Evolutionary conservation across 208 protist species (phyloP), one percentile per base, ranked within the genome.

Genomic region (Leishmania tropica): DNA sequence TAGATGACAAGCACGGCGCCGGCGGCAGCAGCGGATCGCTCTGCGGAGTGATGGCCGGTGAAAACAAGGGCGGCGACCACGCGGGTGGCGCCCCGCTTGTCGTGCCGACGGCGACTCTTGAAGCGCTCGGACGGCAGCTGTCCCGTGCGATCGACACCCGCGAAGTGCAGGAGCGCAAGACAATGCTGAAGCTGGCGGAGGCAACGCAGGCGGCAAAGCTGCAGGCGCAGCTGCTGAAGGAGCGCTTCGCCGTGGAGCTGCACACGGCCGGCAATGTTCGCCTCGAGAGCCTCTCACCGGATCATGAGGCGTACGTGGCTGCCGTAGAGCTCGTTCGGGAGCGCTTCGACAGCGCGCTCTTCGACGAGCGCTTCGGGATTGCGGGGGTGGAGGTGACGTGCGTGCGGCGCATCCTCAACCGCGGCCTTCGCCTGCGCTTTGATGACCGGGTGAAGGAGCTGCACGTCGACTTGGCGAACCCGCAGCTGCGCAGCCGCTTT

Each of bases 231-330:
- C 85, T 90, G 87, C 65, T 95, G 42, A 79, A 81, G 78, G 89
- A 93, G 67, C 85, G 94, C 47, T 76, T 98, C 6, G 79, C 90
- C 31, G 56, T 98, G 72, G 97, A 99, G 83, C 84, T 98, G 15
- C 78, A 97, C 75, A 97, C 96, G 4, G 96, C 94, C 73, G 97
- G 97, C 42, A 99, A 97, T 79, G 90, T 98, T 37, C 90, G 95
- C 10, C 81, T 98, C 2, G 97, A 99, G 76, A 91, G 95, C 60
- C 86, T 95, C 28, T 47, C 31, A 42, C 58, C 84, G 17, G 73
- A 81, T 19, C 81, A 87, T n/a, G 95, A 97, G 62, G 85, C 89
- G 88, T 97, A 86, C 88, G 76, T 84, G 1, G 92, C 81, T 21
- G 95, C 92, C 15, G 86, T 83, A 24, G 93, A 95, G 42, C 81